Evolutionary conservation across 2,329 filamentous ascomycete species (phyloP), one percentile per base, ranked within the genome.

Genomic region (Hyphodiscus sp.): DNA sequence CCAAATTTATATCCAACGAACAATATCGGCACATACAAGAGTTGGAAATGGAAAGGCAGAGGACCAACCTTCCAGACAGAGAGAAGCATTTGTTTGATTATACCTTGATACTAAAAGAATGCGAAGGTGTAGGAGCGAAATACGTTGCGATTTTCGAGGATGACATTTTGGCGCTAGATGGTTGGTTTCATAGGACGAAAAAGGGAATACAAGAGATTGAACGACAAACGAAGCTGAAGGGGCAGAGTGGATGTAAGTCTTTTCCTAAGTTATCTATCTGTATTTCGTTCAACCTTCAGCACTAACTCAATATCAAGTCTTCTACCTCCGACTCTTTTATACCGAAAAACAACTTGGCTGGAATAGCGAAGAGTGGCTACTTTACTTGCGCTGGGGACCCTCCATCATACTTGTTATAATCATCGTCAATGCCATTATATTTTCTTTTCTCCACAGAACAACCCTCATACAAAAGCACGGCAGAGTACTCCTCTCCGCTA

Each of bases 31-130:
- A 49, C 29, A 44, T 55, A 16, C 20, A 26, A 15, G 33, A 52
- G 2, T 41, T 52, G 42, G 45, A 45, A 45, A 55, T 20, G 52
- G 49, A 55, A 19, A 52, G 43, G 45, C 45, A 49, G 20, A 26
- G 23, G 23, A 26, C 23, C 3, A 26, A 26, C 23, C 23, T 26
- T 8, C 23, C 23, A 26, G 29, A 52, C 26, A 47, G 45, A 26
- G 50, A 52, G 45, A 52, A 52, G 44, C 45, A 49, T n/a, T n/a
- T 52, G 18, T 52, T 43, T 30, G 50, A 52, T 48, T 52, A 52
- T 33, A 41, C n/a, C 15, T 30, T 20, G 13, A 20, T 47, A 29
- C 38, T 52, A 23, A 43, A 52, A 26, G 50, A 42, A 29, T 52
- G 50, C 33, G 16, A 41, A 18, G 19, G n/a, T 9, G 20, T 30